Evolutionary conservation across 139 green algal genomes (phyloP), one percentile per base, ranked within the genome.

Genomic region (Eudorina sp.): DNA sequence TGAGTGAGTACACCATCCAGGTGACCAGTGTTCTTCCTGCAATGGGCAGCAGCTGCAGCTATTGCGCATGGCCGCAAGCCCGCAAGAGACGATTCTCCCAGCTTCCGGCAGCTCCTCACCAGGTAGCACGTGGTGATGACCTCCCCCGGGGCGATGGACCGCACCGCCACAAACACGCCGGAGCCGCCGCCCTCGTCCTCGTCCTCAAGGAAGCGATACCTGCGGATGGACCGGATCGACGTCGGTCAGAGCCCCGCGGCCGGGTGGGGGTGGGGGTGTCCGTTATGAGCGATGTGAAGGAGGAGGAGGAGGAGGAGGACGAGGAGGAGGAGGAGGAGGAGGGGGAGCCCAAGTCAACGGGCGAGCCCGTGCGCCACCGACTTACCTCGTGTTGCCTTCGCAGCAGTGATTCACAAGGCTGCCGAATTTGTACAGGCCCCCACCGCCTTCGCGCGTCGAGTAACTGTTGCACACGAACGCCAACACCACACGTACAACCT

Each of bases 51-150:
- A n/a, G n/a, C n/a, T n/a, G n/a, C n/a, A n/a, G n/a, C n/a, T n/a
- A n/a, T n/a, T n/a, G n/a, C n/a, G n/a, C n/a, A n/a, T n/a, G n/a
- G n/a, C n/a, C n/a, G n/a, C n/a, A n/a, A n/a, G n/a, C n/a, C n/a
- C n/a, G n/a, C n/a, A n/a, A n/a, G n/a, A n/a, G n/a, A n/a, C n/a
- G n/a, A n/a, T n/a, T n/a, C n/a, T n/a, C n/a, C n/a, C n/a, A n/a
- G n/a, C n/a, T n/a, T n/a, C n/a, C n/a, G n/a, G n/a, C n/a, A n/a
- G n/a, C 0, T 23, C 25, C 80, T 46, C 60, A 86, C 80, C 81
- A 87, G 81, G 60, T 87, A 87, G 81, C 81, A 87, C 11, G 81
- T 87, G 19, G 81, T 87, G 64, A 87, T 78, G 23, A 87, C 31
- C 60, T 78, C 62, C 7, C 81, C 60, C 0, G 46, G 45, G 31